Evolutionary conservation across 148 eudicot species (phyloP), one percentile per base, ranked within the genome.

Genomic region (Spergularia bocconei): DNA sequence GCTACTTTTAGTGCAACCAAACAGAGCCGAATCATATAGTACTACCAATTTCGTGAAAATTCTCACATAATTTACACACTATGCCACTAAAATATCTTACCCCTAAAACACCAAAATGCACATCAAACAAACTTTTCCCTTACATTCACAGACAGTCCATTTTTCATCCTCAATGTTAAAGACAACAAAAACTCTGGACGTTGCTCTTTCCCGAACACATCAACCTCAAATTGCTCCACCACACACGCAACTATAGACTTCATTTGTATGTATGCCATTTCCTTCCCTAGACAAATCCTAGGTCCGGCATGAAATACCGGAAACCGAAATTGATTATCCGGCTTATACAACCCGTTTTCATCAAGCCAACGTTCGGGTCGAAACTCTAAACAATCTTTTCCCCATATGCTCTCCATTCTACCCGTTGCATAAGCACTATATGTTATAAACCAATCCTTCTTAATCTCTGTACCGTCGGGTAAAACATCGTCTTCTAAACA

Each of bases 321-420:
- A 23, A 53, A 80, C 66, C 63, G 76, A 68, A 78, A 92, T n/a
- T 91, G 86, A 62, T 73, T 90, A 58, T 87, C 92, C 64, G 71
- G 79, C 44, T 75, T 85, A 14, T 65, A 87, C 21, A 65, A n/a
- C 38, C 92, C 87, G 19, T 77, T 82, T 33, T 88, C 90, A 3
- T 80, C 80, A 0, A 86, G 41, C 92, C 92, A 86, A 47, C 92
- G 78, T 38, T 89, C 89, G 4, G 97, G 97, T 73, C 86, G 77
- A 80, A 84, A 92, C 77, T 88, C 80, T 20, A 70, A 50, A 66
- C 94, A 88, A 64, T 92, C 94, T 47, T 80, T 39, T 0, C 97
- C 95, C 97, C 97, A 90, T 20, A 90, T 81, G 13, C 78, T 85
- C 83, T 81, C 90, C 83, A 87, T 86, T 78, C 97, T 89, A 19